Conservation (phyloP, 345 rosid genomes). For the Syzygium jambos region DNA sequence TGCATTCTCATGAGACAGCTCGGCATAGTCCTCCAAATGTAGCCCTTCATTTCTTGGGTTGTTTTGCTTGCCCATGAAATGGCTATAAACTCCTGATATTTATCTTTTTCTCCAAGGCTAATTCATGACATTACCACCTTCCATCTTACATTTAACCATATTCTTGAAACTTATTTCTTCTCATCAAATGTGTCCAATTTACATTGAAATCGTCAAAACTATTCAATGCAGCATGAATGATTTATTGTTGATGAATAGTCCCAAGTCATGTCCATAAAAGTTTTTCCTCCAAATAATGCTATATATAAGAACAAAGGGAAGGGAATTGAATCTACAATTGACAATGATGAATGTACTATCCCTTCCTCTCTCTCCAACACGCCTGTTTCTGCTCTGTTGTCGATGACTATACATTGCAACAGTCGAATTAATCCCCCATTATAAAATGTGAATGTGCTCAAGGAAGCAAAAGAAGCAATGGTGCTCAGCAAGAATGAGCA, state of each 20-base stretch:
- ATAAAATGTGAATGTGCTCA: neutral
- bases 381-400: neutral
- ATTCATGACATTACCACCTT: neutral
- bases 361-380: no score
- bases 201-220: neutral
- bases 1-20: no score
- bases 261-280: neutral
- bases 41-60: no score
- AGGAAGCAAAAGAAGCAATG: neutral
- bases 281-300: neutral
- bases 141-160: neutral
- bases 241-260: neutral
- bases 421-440: neutral
- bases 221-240: neutral
- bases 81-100: neutral
- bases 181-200: neutral
- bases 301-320: neutral
- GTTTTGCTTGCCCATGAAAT: neutral
- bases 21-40: no score
- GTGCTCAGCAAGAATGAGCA: neutral
- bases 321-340: neutral
- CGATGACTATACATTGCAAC: neutral
- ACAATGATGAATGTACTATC: neutral
- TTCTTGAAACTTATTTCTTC: neutral
- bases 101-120: neutral